Evolutionary conservation across 805 yeast genomes (phyloP), one percentile per base, ranked within the genome.

Genomic region (Debaryomyces tyrocola): DNA sequence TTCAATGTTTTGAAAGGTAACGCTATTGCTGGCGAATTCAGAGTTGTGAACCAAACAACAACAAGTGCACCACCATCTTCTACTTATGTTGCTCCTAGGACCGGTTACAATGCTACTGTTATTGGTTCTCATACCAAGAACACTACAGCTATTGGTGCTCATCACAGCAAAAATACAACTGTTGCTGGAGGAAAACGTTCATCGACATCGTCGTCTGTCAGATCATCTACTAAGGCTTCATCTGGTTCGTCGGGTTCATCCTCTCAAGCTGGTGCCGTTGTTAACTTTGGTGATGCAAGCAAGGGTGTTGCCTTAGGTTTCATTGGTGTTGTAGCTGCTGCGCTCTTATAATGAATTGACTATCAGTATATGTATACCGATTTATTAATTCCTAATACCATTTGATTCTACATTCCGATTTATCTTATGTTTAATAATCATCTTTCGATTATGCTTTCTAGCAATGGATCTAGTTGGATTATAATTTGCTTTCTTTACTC

Each of bases 271-370:
- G 33, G 55, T 8, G 44, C 50, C 29, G 40, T 47, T 21, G 48
- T 52, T 17, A 41, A 50, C 27, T 29, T 50, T 27, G 50, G 45
- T 17, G 52, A 52, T 18, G 45, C 58, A 28, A 46, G 52, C 29
- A 45, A 46, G n/a, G 53, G 55, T 40, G 57, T 50, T 20, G 47
- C 60, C 21, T 47, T 54, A 34, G 64, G 64, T 34, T 40, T 55
- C 20, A 37, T 58, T 44, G 70, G 63, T 31, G 51, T 60, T 9
- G 58, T 60, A 35, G 71, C 66, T 36, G 60, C 66, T 34, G 62
- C 60, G 45, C 57, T 54, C 34, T 31, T 31, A 31, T 31, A 11
- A 14, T 31, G 27, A 24, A 9, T 24, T 24, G 3, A 24, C 46
- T 56, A 37, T 51, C 47, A 48, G 39, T 31, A 29, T 34, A 28